A percentile compares a stretch with the other conserved stretches of the same genome.
Evolutionary conservation across 345 rosid genomes (phyloP).

Genomic region (Arabis alpina): DNA sequence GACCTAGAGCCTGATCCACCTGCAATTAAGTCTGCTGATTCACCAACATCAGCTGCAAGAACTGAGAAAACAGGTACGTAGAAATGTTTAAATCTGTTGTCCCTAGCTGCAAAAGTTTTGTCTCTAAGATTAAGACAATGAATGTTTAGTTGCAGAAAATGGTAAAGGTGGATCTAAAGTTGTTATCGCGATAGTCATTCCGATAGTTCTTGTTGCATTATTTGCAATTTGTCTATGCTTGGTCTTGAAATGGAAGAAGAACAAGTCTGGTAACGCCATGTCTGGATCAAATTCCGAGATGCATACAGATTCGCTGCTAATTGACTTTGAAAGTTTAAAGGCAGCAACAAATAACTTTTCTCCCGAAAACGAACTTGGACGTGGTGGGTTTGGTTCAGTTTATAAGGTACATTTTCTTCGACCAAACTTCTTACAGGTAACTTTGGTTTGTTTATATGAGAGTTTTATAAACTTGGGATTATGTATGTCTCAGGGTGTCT

Average conservation of each 20-base stretch:
- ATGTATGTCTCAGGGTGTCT: constrained; percentile 48
- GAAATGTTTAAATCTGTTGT: constrained; percentile 4
- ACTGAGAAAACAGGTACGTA: constrained; percentile 24
- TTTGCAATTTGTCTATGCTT: constrained; percentile 29
- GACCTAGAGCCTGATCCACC: constrained; percentile 38
- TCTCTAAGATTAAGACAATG: constrained; percentile 1
- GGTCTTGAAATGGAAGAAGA: constrained; percentile 37
- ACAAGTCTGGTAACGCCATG: constrained; percentile 1
- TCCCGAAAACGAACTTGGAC: constrained; percentile 18
- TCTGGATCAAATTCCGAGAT: constrained; percentile 31
- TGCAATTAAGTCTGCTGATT: constrained; percentile 6
- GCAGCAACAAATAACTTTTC: constrained; percentile 56
- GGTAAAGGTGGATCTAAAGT: constrained; percentile 34
- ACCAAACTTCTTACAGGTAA: neutral
- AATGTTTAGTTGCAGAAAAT: constrained; percentile 28
- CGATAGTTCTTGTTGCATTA: constrained; percentile 28
- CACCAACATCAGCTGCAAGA: constrained; percentile 14
- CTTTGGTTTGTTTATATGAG: neutral
- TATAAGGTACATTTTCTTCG: constrained; percentile 45
- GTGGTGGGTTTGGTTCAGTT: constrained; percentile 42
- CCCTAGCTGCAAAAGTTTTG: neutral
- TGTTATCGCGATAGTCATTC: constrained; percentile 30
- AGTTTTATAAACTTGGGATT: neutral
- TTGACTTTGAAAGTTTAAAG: constrained; percentile 43
- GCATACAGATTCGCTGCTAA: constrained; percentile 46